A percentile compares a stretch with the other conserved stretches of the same genome.
Evolutionary conservation across 2,329 filamentous ascomycete species (phyloP).

Genomic region (Didymella pinodella): DNA sequence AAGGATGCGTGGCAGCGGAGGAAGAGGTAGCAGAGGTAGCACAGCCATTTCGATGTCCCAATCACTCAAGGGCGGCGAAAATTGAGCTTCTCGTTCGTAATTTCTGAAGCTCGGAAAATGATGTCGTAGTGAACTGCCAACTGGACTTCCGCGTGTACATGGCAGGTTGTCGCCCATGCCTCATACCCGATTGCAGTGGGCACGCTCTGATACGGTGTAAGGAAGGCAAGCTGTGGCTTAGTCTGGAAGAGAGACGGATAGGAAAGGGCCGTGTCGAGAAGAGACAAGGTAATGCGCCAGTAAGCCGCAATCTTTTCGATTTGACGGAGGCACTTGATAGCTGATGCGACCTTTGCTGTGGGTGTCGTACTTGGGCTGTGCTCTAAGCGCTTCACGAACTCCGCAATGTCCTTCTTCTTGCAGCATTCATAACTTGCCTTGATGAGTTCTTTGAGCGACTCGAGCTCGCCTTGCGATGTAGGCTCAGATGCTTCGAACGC

Average conservation of each 20-base stretch:
- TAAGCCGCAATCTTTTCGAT: slow-evolving; percentile 19
- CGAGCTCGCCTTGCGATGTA: background rate
- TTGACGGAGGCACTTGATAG: slow-evolving; percentile 18
- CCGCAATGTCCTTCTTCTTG: slow-evolving; percentile 1
- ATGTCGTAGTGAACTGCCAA: slow-evolving; percentile 16
- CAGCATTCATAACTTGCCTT: slow-evolving; percentile 12
- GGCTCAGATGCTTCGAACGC: slow-evolving; percentile 6
- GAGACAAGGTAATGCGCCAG: slow-evolving; percentile 8
- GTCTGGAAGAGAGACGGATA: slow-evolving; percentile 6
- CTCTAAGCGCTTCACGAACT: slow-evolving; percentile 14
- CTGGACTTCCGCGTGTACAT: slow-evolving; percentile 20
- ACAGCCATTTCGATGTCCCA: slow-evolving; percentile 20
- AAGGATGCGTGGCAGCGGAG: slow-evolving; percentile 10
- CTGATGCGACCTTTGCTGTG: slow-evolving; percentile 18
- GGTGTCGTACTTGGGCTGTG: slow-evolving; percentile 9
- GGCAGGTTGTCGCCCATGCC: slow-evolving; percentile 17
- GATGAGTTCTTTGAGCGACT: slow-evolving; percentile 4
- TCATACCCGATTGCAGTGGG: slow-evolving; percentile 17
- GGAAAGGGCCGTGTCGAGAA: background rate
- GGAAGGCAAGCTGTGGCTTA: background rate
- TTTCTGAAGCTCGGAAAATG: background rate
- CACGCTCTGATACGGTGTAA: slow-evolving; percentile 17
- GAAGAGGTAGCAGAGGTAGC: slow-evolving; percentile 17
- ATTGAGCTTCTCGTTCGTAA: background rate
- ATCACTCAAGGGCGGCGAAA: slow-evolving; percentile 12